These are phyloP conservation scores for Solanum bulbocastanum DNA, from an alignment of 257 asterid species.

Conservation along the genomic window DNA sequence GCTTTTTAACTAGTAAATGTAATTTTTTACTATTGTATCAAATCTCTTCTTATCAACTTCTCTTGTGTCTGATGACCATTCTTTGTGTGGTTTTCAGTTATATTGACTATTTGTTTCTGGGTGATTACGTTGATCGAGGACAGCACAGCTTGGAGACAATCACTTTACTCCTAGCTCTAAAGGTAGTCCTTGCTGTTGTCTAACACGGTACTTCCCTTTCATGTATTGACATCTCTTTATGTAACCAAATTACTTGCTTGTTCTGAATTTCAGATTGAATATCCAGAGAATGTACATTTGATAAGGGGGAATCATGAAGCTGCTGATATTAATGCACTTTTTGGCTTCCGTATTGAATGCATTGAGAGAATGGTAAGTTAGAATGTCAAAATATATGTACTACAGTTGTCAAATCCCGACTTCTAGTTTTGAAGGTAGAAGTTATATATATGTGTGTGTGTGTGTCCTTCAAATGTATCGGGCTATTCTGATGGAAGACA, in stretches of 20 bases:
- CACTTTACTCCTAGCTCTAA: constrained; percentile 90
- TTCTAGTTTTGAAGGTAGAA: not conserved
- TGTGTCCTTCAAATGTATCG: not conserved
- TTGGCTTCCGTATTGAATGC: constrained; percentile 98
- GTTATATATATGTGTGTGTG: not conserved
- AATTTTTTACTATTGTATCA: not conserved
- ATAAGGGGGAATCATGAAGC: constrained; percentile 99
- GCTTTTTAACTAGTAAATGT: not conserved
- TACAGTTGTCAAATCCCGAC: not conserved
- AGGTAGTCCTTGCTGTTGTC: constrained; percentile 37
- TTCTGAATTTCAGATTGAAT: constrained; percentile 58
- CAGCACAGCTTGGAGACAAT: constrained; percentile 99
- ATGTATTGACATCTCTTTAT: not conserved
- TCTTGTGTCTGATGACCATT: constrained; percentile 2
- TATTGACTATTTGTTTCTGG: constrained; percentile 92
- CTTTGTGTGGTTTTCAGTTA: constrained; percentile 49
- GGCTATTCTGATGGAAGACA: constrained; percentile 15
- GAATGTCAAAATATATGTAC: not conserved
- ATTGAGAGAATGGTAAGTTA: constrained; percentile 92
- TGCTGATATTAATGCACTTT: constrained; percentile 97
- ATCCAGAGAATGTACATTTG: constrained; percentile 93
- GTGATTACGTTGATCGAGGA: constrained; percentile 99
- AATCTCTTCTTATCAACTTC: not conserved
- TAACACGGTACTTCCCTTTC: not conserved
- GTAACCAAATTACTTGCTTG: not conserved